Base-by-base conservation (phyloP, 1,284 basidiomycete species). In the Peniophora sp. region DNA sequence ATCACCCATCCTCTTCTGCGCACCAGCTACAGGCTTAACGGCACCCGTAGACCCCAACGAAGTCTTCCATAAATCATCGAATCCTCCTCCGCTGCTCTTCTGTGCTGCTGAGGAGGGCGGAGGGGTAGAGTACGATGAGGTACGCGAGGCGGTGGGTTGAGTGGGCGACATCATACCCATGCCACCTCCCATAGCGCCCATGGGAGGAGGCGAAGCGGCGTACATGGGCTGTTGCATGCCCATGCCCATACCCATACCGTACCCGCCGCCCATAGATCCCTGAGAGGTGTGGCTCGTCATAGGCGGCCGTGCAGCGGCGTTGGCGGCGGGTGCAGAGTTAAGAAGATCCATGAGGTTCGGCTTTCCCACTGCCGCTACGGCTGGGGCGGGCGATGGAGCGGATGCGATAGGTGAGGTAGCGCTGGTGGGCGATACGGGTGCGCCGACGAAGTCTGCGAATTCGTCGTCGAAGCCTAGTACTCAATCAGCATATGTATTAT, bases 1-100 rank as follows among this genome's bases (percentile, higher is more conserved):
- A 62, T 92, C 91, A 64, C 86, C 87, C 58, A 94, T 94, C 44
- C 84, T 89, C 74, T 92, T 94, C 14, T 72, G 73, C 17, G 57
- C 60, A 0, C 63, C 60, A 6, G 64, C 57, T 14, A 63, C 53
- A 5, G 62, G 50, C 8, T 62, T 50, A 34, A 55, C 53, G 19
- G 50, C 41, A 3, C 48, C 47, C 3, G 55, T 25, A 10, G 70
- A 63, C 32, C 87, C 86, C 19, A 96, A 77, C 1, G 89, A 91
- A 71, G 93, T 77, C 17, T 81, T 81, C 90, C 92, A 97, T 53
- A 97, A 69, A 64, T 97, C 94, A 59, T 96, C 95, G 62, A 97
- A 97, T n/a, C n/a, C n/a, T 60, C 73, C 63, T 59, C 63, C 59
- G 56, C 72, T 56, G 43, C 59, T 63, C 49, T 55, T 63, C 49